Base-by-base conservation (phyloP, 345 rosid species). In the Theobroma cacao region DNA sequence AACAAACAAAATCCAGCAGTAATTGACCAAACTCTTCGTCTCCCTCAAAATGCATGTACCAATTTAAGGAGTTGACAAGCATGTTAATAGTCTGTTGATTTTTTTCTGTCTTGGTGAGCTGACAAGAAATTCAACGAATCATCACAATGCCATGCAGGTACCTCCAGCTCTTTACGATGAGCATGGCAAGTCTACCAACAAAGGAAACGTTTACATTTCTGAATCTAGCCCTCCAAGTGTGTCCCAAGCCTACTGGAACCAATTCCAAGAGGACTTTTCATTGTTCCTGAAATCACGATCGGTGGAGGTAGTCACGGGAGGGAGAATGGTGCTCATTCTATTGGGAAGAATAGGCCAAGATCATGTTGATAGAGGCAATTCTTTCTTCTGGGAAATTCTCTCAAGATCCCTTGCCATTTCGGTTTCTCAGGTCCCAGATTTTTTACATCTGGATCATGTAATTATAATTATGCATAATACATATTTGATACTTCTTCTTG, bases 331-430 rank as follows among this genome's bases (percentile, higher is more conserved):
- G 63, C 80, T 93, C 47, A 92, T 92, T 38, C 52, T 87, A 53
- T 77, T 90, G 2, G 99, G 99, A 69, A 89, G 99, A 81, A 80
- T 82, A 67, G 92, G 91, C 48, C 82, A 61, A 2, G 78, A 85
- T 75, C 93, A 89, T 82, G 86, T 90, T 9, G 99, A 95, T 53
- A 84, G 98, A 79, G 99, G 98, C 86, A 93, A 93, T 85, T 91
- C 94, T 43, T 89, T 89, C 87, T 86, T 86, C 17, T 93, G 98
- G 99, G 88, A 91, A 67, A 86, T 93, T 72, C 90, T 95, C 34
- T 72, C 92, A 10, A 83, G 86, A 83, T 87, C 94, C 43, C 77
- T 95, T 4, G 79, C 89, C 48, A 53, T 79, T 74, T 80, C 91
- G 41, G 95, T 85, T 47, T 80, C 88, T 38, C 82, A 86, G 90